Evolutionary conservation across 164 flowering plant genomes (phyloP).

Genomic region (Piper betle): DNA sequence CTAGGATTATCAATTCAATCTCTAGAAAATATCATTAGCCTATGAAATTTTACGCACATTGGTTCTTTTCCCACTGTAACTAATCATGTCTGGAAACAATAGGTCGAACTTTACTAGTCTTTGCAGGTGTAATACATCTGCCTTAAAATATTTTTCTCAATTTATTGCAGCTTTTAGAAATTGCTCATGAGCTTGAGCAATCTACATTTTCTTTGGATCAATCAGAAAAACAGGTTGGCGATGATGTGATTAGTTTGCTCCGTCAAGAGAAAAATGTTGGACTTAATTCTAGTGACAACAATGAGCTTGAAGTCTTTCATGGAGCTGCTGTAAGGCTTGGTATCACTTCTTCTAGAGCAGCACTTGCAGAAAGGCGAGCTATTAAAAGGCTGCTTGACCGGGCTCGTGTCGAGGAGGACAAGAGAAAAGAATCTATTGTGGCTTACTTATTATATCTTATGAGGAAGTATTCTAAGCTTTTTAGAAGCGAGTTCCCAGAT

Average conservation of each 20-base stretch:
- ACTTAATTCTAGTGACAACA: conserved; percentile 32
- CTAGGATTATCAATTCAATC: too few relatives aligned
- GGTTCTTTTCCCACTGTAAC: neutral
- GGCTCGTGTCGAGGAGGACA: conserved; percentile 83
- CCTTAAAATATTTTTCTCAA: neutral
- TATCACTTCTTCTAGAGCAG: conserved; percentile 86
- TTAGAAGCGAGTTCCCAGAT: conserved; percentile 76
- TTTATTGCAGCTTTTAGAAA: conserved; percentile 55
- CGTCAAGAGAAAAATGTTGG: conserved; percentile 75
- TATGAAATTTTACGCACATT: too few relatives aligned
- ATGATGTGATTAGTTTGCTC: conserved; percentile 77
- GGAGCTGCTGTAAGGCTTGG: conserved; percentile 83
- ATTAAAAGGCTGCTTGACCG: conserved; percentile 76
- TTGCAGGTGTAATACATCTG: neutral
- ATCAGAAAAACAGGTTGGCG: conserved; percentile 85
- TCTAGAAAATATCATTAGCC: too few relatives aligned
- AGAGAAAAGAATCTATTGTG: conserved; percentile 91
- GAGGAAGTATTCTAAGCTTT: conserved; percentile 88
- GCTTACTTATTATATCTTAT: conserved; percentile 89
- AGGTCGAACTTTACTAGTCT: neutral
- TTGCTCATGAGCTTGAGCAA: conserved; percentile 58
- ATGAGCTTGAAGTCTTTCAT: conserved; percentile 85
- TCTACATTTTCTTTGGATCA: conserved; percentile 58
- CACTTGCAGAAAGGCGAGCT: conserved; percentile 89
- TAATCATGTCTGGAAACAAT: neutral